A percentile compares a stretch with the other conserved stretches of the same genome.
phyloP scores from a whole-genome alignment of 2,329 filamentous ascomycete genomes.

The Venturia pyrina region DNA sequence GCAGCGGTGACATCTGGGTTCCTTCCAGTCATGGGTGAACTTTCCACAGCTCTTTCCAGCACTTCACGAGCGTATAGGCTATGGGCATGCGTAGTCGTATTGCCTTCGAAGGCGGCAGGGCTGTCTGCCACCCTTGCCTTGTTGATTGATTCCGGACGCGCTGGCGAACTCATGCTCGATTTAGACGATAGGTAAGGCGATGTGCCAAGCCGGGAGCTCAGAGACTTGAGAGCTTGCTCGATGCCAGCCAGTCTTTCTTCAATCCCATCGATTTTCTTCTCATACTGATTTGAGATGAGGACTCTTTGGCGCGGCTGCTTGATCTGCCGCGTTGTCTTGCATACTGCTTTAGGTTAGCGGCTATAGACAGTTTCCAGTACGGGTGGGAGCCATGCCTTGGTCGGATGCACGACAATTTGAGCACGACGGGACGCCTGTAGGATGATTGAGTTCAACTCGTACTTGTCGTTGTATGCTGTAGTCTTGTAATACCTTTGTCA shows the following conservation, averaged over 20 bases:
- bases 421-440: slow-evolving; percentile 23
- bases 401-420: slow-evolving; percentile 29
- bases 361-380: background rate
- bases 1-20: slow-evolving; percentile 26
- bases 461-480: background rate
- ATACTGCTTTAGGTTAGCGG: background rate
- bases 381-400: slow-evolving; percentile 16
- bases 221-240: slow-evolving; percentile 29
- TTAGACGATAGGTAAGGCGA: slow-evolving; percentile 18
- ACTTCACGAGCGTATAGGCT: slow-evolving; percentile 37
- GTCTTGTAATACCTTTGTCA: background rate
- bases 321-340: background rate
- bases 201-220: slow-evolving; percentile 23
- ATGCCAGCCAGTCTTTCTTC: slow-evolving; percentile 41
- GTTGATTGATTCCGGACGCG: slow-evolving; percentile 11
- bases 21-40: slow-evolving; percentile 16
- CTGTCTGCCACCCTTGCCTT: slow-evolving; percentile 14
- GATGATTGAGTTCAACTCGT: slow-evolving; percentile 17
- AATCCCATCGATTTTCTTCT: slow-evolving; percentile 44
- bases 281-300: slow-evolving; percentile 24
- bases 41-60: slow-evolving; percentile 31
- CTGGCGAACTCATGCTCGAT: background rate
- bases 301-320: slow-evolving; percentile 8
- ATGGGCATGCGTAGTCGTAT: slow-evolving; percentile 39
- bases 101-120: slow-evolving; percentile 35